Percentiles rank a stretch among this genome's conserved stretches.
phyloP scores from a whole-genome alignment of 768 basidiomycete genomes.

The Psilocybe cubensis region DNA sequence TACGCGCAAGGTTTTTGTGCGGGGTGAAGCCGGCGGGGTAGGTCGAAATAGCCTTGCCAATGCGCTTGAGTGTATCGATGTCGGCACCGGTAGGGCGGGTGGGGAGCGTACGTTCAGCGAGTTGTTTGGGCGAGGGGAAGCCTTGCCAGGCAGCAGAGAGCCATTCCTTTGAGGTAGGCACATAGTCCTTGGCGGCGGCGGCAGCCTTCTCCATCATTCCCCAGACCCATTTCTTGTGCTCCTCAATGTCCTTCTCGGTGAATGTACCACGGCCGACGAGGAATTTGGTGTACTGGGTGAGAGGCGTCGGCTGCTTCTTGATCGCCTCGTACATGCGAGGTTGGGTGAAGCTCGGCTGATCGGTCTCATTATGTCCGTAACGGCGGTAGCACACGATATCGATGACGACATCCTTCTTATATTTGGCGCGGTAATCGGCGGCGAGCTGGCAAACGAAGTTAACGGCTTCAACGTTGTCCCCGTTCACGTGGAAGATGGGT shows the following conservation, averaged over 20 bases:
- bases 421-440: conserved; percentile 97
- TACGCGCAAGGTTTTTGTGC: conserved; percentile 94
- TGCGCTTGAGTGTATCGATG: conserved; percentile 72
- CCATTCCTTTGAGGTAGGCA: conserved; percentile 95
- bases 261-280: conserved; percentile 91
- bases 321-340: conserved; percentile 99
- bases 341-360: conserved; percentile 98
- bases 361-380: conserved; percentile 99
- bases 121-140: conserved; percentile 95
- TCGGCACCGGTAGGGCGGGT: conserved; percentile 85
- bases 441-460: conserved; percentile 98
- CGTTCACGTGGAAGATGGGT: conserved; percentile 99
- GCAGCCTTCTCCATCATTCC: conserved; percentile 97
- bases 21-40: conserved; percentile 86
- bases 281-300: conserved; percentile 92
- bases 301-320: conserved; percentile 88
- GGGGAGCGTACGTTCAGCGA: conserved; percentile 92
- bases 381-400: conserved; percentile 99
- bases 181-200: conserved; percentile 93
- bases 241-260: conserved; percentile 94
- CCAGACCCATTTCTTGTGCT: conserved; percentile 99
- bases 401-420: conserved; percentile 97
- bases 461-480: conserved; percentile 97
- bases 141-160: conserved; percentile 97
- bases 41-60: conserved; percentile 87